A percentile compares a stretch with the other conserved stretches of the same genome.
Conservation (phyloP, 2,329 filamentous ascomycete genomes). For the Penicillium sp. region DNA sequence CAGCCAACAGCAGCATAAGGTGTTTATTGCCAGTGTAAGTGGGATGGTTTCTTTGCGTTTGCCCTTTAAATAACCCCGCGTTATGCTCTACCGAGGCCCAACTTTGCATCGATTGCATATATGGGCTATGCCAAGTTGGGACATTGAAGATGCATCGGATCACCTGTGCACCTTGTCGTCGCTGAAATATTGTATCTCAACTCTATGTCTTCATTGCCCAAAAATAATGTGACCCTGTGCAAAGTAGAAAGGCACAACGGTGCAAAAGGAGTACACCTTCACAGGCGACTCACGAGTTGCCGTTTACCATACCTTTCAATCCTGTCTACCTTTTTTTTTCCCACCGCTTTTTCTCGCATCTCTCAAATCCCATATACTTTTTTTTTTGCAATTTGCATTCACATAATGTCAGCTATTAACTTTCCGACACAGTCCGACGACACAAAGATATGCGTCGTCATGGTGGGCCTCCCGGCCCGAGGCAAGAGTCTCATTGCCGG, state of each 20-base stretch:
- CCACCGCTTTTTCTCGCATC: neutral
- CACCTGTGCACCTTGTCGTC: neutral
- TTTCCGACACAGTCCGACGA: constrained; percentile 86
- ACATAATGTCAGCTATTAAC: constrained; percentile 9
- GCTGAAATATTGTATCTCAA: neutral
- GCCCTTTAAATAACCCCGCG: neutral
- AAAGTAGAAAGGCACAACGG: neutral
- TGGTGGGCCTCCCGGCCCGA: constrained; percentile 93
- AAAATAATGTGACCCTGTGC: neutral
- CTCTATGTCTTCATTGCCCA: neutral
- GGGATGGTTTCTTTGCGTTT: neutral
- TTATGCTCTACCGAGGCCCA: constrained; percentile 1
- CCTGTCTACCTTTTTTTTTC: neutral
- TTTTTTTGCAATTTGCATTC: neutral
- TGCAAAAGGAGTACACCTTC: neutral
- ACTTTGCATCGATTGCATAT: too few species aligned
- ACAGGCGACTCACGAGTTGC: neutral
- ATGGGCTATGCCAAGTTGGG: neutral
- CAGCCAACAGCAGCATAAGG: constrained; percentile 25
- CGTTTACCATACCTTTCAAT: neutral
- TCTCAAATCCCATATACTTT: neutral
- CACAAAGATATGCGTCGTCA: constrained; percentile 94
- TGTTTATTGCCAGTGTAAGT: constrained; percentile 29
- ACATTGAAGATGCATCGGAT: neutral
- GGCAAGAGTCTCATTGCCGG: constrained; percentile 98